These are phyloP conservation scores for Naganishia liquefaciens DNA, from an alignment of 1,284 basidiomycete genomes.

Conservation along the genomic window DNA sequence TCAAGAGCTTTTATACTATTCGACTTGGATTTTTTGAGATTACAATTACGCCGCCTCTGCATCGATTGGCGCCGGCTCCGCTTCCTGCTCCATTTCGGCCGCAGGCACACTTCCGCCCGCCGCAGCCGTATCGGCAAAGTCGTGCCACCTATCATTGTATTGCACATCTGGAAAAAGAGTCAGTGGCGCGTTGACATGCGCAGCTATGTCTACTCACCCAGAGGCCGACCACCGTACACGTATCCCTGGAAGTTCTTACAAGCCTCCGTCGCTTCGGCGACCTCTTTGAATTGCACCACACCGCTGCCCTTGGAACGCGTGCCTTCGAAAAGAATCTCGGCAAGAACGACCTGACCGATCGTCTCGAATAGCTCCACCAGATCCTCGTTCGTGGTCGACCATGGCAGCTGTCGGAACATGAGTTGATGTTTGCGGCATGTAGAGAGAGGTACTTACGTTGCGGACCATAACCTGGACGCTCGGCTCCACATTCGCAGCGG, in stretches of 20 bases:
- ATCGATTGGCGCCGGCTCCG: neutral
- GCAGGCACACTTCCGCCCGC: slow-evolving; percentile 21
- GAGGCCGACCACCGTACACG: slow-evolving; percentile 82
- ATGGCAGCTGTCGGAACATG: slow-evolving; percentile 69
- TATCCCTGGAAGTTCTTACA: slow-evolving; percentile 91
- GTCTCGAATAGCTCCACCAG: slow-evolving; percentile 97
- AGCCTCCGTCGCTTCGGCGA: slow-evolving; percentile 86
- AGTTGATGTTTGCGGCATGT: neutral
- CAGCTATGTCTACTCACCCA: slow-evolving; percentile 59
- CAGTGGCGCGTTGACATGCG: neutral
- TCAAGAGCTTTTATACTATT: no score
- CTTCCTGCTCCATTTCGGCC: neutral
- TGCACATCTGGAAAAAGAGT: slow-evolving; percentile 66
- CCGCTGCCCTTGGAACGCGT: slow-evolving; percentile 89
- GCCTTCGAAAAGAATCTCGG: slow-evolving; percentile 90
- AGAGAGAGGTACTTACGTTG: slow-evolving; percentile 68
- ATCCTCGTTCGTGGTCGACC: slow-evolving; percentile 99
- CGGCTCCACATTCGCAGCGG: slow-evolving; percentile 63
- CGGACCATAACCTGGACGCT: slow-evolving; percentile 96
- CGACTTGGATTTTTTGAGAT: no score
- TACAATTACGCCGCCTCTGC: no score
- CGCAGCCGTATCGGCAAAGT: slow-evolving; percentile 77
- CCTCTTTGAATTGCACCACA: slow-evolving; percentile 90
- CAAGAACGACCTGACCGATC: slow-evolving; percentile 87
- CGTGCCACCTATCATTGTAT: slow-evolving; percentile 90